Evolutionary conservation across 1,284 basidiomycete genomes (phyloP), one percentile per base, ranked within the genome.

Genomic region (Caloboletus firmus): DNA sequence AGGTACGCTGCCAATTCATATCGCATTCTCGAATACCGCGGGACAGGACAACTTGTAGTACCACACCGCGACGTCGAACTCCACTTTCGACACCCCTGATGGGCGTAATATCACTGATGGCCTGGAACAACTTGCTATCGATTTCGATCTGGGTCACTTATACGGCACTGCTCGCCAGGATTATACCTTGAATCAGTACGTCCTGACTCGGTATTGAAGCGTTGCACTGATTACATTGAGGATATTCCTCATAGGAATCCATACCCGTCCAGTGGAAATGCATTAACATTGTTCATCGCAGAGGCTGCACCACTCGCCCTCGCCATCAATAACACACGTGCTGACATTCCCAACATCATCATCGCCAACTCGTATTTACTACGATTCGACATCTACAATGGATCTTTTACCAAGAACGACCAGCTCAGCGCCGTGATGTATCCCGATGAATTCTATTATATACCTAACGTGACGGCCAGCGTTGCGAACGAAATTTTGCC

Each of bases 401-500:
- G 90, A 1, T 59, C 81, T 5, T 92, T 93, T 72, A 86, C 85
- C 43, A 82, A 83, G 64, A 91, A 93, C 68, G 90, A 93, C 68
- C 84, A 91, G 67, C 77, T 90, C 26, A 89, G 87, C 0, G 79
- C 82, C 1, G 84, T 81, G n/a, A 87, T 87, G 0, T 91, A 85
- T 64, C 59, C 70, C 0, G 81, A 89, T 62, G 52, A 74, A 8
- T 87, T 89, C 73, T 58, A 79, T 18, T 89, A 77, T 67, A 77
- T 89, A 43, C 70, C 81, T 1, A 73, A 79, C 37, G 72, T 88
- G 41, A 66, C 76, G 0, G 69, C 79, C 5, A 65, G 69, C 36
- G 65, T 81, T 40, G 86, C 84, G 4, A 78, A 73, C 13, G 68
- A 78, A 57, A 78, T 88, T 2, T 67, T 89, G 5, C 76, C 79